phyloP scores from a whole-genome alignment of 768 basidiomycete genomes.

The Termitomyces sp. region DNA sequence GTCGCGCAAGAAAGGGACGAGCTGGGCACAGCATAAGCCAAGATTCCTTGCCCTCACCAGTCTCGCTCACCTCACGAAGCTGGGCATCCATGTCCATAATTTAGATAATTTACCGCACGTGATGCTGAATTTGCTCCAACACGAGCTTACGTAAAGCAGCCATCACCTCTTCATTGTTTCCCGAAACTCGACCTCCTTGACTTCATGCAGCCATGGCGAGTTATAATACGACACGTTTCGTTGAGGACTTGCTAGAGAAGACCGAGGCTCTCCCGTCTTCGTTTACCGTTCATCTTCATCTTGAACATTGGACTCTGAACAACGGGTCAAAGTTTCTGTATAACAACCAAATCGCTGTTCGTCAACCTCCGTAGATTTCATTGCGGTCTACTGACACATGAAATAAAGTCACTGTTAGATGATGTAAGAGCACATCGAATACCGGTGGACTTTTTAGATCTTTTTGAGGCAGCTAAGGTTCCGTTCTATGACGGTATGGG shows the following conservation, averaged over 20 bases:
- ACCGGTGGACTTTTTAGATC: conserved; percentile 79
- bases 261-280: conserved; percentile 58
- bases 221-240: conserved; percentile 70
- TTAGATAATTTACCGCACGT: conserved; percentile 22
- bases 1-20: conserved; percentile 81
- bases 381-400: not conserved
- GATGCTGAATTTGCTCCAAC: conserved; percentile 17
- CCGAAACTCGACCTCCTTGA: not conserved
- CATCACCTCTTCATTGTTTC: conserved; percentile 8
- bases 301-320: conserved; percentile 81
- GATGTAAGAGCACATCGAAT: conserved; percentile 80
- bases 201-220: conserved; percentile 46
- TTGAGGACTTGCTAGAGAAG: conserved; percentile 53
- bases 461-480: conserved; percentile 66
- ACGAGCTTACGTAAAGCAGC: conserved; percentile 14
- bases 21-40: conserved; percentile 31
- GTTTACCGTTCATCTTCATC: conserved; percentile 72
- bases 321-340: conserved; percentile 78
- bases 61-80: conserved; percentile 36
- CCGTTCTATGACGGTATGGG: conserved; percentile 80
- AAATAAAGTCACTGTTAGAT: conserved; percentile 64
- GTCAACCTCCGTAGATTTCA: conserved; percentile 7
- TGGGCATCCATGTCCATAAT: conserved; percentile 33
- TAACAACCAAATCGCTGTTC: conserved; percentile 67
- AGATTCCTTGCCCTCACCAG: not conserved